Evolutionary conservation across 306 rosid genomes (phyloP), one percentile per base, ranked within the genome.

Genomic region (Gastrolobium villosum): DNA sequence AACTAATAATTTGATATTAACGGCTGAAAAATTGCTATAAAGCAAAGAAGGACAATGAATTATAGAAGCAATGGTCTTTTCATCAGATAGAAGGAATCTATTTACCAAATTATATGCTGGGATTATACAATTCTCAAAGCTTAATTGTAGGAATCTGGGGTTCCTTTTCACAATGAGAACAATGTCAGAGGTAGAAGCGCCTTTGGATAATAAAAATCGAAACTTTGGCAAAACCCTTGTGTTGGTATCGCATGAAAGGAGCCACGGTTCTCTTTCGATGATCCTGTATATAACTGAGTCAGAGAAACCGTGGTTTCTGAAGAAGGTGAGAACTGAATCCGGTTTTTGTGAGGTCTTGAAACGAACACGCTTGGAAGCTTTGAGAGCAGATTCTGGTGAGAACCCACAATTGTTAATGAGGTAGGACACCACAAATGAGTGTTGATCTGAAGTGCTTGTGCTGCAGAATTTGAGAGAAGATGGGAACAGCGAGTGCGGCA

Each of bases 341-440:
- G 82, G 79, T 20, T 63, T 79, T 84, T 7, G 62, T 6, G 2
- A 82, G 20, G 60, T 60, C n/a, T 53, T 57, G 5, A 85, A 82
- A 67, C 46, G 65, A 37, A 82, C 67, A 8, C 41, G 6, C 31
- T 54, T 40, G 37, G 86, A 78, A 20, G 26, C 26, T 14, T 67
- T 65, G 48, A 63, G 14, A 13, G 84, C 86, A 4, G 52, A 1
- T 26, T 85, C 8, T 0, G 43, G 77, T 10, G 85, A 72, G 11
- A 81, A 81, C 14, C 81, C 70, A 41, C 48, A 59, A n/a, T 56
- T 35, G 72, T 85, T 70, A 56, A 70, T 31, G 60, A 84, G 75
- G 76, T 84, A 76, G 30, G 87, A 84, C 5, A 79, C 70, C 2
- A 64, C 37, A 34, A 67, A 74, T 1, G 78, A 68, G 10, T 26